Base-by-base conservation (phyloP, 2,329 filamentous ascomycete species). In the Gremmenia infestans region DNA sequence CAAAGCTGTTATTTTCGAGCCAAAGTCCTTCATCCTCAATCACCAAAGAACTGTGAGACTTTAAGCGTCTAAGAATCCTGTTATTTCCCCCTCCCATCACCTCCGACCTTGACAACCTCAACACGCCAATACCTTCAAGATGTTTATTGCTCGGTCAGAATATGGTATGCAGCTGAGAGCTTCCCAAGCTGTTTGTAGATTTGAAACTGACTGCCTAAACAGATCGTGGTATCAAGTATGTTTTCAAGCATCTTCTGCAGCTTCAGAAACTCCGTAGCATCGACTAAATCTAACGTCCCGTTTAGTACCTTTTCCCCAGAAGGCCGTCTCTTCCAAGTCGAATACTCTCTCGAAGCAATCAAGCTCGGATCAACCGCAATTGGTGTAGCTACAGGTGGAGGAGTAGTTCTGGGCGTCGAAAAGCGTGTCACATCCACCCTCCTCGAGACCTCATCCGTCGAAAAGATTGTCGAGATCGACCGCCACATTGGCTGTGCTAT, bases 121-220 rank as follows among this genome's bases (percentile, higher is more conserved):
- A 19, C 42, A 17, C 39, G 14, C 45, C 32, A 25, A 49, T 36
- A 46, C 32, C 43, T 78, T 72, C 82, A 91, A 79, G 70, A 96
- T 96, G 94, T 99, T 99, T 85, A 97, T 99, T 84, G 92, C 94
- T 83, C 90, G 94, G 80, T 97, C 93, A 73, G 94, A 99, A 93
- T 99, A 99, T 81, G 94, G 93, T 94, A 82, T 80, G 87, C 67
- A 23, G 40, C 45, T 39, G 12, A 53, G 46, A 60, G 59, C 55
- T 62, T 49, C 19, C 52, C 52, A 52, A 50, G 39, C 58, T 63
- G 43, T 49, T 58, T 61, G 63, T 60, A 66, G 55, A 61, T 52
- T 51, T 57, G 54, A 61, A 66, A 66, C 60, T 70, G 66, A 70
- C 72, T 76, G 71, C 75, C 72, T 64, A 53, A 45, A 54, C 67